Base-by-base conservation (phyloP, 257 asterid genomes). In the Avicennia marina region DNA sequence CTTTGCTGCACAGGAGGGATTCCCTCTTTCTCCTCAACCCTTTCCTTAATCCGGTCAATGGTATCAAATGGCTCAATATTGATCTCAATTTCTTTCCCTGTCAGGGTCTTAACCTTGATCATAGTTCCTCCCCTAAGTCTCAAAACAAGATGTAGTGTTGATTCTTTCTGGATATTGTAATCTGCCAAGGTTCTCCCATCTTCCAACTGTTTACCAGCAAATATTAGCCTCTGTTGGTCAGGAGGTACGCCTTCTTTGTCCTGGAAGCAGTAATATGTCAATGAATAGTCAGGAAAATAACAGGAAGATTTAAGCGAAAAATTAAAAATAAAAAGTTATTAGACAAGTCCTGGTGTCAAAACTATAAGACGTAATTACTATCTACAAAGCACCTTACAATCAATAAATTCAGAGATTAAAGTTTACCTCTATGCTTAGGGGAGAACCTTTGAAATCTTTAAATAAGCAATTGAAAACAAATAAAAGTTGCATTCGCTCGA, bases 201-300 rank as follows among this genome's bases (percentile, higher is more conserved):
- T 64, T 78, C 78, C 62, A 74, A 58, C 61, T 67, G 81, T 58
- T 78, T 78, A 21, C 81, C 78, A 17, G 76, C 84, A 53, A 74
- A 68, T 53, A 78, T 67, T 9, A 78, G 84, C 67, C 79, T 65
- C 67, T 73, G 74, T 71, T 72, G 75, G 67, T 64, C 78, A 49
- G 77, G 72, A n/a, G 74, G 74, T 20, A 67, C 71, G 26, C 96
- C 96, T 84, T 87, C 95, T 72, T 82, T 87, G 63, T 87, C 96
- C 94, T 87, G 85, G 32, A 12, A 55, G 20, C 56, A 57, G 52
- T 26, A 47, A 58, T 41, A 60, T 38, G 18, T 4, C 39, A 6
- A 11, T 27, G 12, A 31, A 46, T 31, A n/a, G n/a, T n/a, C n/a
- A n/a, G n/a, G n/a, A n/a, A n/a, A n/a, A n/a, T n/a, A n/a, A n/a